phyloP scores from a whole-genome alignment of 2,329 filamentous ascomycete genomes.

The Calonectria henricotiae region DNA sequence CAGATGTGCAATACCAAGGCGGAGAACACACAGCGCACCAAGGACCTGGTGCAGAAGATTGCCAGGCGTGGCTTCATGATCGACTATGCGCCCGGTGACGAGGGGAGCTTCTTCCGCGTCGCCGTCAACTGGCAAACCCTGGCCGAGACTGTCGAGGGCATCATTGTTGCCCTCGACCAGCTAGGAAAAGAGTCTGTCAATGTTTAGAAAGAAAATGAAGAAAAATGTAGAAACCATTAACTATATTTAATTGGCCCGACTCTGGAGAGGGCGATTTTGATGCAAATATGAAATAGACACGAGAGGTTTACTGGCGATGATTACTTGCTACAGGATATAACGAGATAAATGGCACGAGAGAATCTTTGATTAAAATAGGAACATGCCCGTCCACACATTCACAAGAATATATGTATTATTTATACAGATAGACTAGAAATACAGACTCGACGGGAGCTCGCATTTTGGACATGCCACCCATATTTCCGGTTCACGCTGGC shows the following conservation, averaged over 20 bases:
- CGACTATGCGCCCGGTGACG: conserved; percentile 72
- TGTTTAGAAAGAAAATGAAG: not conserved
- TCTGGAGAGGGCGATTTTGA: not conserved
- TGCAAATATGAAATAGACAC: not conserved
- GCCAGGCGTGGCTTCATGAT: conserved; percentile 72
- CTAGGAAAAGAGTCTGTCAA: conserved; percentile 55
- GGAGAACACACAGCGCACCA: conserved; percentile 68
- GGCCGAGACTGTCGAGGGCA: conserved; percentile 66
- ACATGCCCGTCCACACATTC: not conserved
- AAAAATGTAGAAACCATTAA: no score
- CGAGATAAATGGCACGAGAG: not conserved
- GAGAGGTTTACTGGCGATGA: not conserved
- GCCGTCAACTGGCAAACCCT: conserved; percentile 73
- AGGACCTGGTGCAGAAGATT: conserved; percentile 65
- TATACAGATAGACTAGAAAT: not conserved
- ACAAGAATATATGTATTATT: not conserved
- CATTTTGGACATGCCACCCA: no score
- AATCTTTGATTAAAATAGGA: not conserved
- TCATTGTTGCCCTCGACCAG: conserved; percentile 70
- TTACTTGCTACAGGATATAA: conserved; percentile 7
- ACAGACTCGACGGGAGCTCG: not conserved
- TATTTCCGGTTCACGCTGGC: no score
- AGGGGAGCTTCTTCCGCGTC: conserved; percentile 72
- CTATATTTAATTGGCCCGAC: not conserved
- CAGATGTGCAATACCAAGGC: conserved; percentile 61